phyloP scores from a whole-genome alignment of 768 basidiomycete species.

The Crepidotus variabilis region DNA sequence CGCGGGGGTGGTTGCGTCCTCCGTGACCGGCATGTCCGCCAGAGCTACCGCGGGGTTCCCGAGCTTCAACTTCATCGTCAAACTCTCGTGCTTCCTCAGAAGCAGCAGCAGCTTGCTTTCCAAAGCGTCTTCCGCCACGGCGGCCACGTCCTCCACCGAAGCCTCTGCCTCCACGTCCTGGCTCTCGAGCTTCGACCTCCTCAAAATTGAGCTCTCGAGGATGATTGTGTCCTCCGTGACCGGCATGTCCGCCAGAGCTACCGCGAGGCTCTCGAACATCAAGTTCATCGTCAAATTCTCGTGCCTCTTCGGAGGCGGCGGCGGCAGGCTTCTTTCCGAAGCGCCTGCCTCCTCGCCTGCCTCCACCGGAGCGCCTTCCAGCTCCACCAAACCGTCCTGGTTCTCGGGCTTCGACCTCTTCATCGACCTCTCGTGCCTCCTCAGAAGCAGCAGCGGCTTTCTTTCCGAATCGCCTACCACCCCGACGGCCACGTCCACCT shows the following conservation, averaged over 20 bases:
- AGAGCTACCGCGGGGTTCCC: neutral
- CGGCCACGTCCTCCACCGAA: too few species aligned
- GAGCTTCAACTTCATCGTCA: neutral
- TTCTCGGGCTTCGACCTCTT: neutral
- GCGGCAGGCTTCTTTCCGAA: too few species aligned
- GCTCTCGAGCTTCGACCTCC: too few species aligned
- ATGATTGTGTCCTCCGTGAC: neutral
- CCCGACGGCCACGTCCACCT: too few species aligned
- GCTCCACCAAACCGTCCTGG: neutral
- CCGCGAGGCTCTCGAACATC: neutral
- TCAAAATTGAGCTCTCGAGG: neutral
- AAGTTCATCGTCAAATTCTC: neutral
- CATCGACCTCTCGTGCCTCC: too few species aligned
- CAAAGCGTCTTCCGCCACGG: conserved; percentile 6
- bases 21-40: neutral
- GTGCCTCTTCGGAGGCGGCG: too few species aligned
- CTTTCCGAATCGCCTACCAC: too few species aligned
- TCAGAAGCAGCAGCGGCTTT: too few species aligned
- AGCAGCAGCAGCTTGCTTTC: neutral
- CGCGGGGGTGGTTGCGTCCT: neutral
- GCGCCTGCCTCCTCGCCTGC: too few species aligned
- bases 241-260: neutral
- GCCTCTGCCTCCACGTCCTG: too few species aligned
- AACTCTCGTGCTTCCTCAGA: too few species aligned
- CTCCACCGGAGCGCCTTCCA: neutral